Percentiles rank a stretch among this genome's conserved stretches.
Conservation (phyloP, 192 early-diverging fungal species). For the Podila verticillata region DNA sequence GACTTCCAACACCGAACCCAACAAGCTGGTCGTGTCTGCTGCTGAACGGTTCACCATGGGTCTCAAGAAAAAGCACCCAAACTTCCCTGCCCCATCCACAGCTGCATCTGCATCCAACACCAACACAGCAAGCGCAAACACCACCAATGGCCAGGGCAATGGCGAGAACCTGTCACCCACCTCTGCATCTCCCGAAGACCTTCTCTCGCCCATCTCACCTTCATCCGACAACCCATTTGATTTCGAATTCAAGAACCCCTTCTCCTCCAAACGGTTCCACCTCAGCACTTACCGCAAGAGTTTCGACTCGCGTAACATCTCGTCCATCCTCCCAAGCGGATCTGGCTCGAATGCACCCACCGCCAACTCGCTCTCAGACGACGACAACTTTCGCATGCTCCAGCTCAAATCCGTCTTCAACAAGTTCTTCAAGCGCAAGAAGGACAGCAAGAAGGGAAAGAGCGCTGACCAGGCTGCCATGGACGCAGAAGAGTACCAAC, state of each 20-base stretch:
- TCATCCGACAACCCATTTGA: constrained; percentile 34
- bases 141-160: background rate
- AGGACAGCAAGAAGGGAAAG: constrained; percentile 32
- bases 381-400: constrained; percentile 22
- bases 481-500: constrained; percentile 35
- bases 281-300: constrained; percentile 26
- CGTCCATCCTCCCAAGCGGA: background rate
- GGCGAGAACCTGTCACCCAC: background rate
- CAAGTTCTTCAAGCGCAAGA: constrained; percentile 46
- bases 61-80: background rate
- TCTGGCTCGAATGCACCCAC: background rate
- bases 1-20: background rate
- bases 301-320: constrained; percentile 14
- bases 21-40: constrained; percentile 13
- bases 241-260: constrained; percentile 31
- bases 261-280: constrained; percentile 21
- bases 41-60: constrained; percentile 11
- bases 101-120: background rate
- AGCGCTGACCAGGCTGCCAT: constrained; percentile 23
- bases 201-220: background rate
- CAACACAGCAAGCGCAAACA: background rate
- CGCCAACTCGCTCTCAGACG: constrained; percentile 9
- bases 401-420: constrained; percentile 35
- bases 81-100: background rate
- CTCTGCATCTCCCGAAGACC: background rate